Evolutionary conservation across 257 asterid genomes (phyloP), one percentile per base, ranked within the genome.

Genomic region (Solanum chilense): DNA sequence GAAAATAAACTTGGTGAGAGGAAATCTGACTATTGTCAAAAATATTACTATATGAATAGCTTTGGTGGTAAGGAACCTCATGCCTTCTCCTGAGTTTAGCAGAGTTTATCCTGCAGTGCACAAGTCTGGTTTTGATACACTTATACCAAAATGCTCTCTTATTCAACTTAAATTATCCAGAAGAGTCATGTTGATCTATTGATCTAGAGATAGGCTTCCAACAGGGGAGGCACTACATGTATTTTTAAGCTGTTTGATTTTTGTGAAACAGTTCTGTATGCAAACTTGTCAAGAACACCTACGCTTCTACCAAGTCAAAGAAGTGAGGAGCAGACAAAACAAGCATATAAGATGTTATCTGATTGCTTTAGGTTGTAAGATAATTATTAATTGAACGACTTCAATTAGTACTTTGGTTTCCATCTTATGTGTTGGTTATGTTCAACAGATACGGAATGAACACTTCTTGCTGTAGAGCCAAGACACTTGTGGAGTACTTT

Each of bases 281-380:
- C 96, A 86, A 94, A 95, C 89, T 87, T 95, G 42, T 90, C 92
- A 81, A 90, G 94, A 90, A 62, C 76, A 23, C 97, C 97, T 15
- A 90, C 94, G 14, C 98, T 95, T 90, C 90, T 94, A 88, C 97
- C 98, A 60, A 94, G 92, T 93, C 70, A 81, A 84, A 92, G 98
- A 92, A 94, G 95, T 89, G 93, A 87, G 90, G 98, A 95, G 89
- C 98, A 95, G 89, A 88, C 93, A 87, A 92, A 89, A 88, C 93
- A 90, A 91, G 94, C 97, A 83, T 91, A 94, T 86, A 91, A 90
- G 88, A 94, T 95, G 98, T 87, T 95, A 78, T 93, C 94, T 68
- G 97, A 95, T 87, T 94, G 98, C 91, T 95, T 91, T 94, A 94
- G 97, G 98, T 94, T 37, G 88, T 75, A 23, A 78, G n/a, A 85